Percentiles rank a stretch among this genome's conserved stretches.
phyloP scores from a whole-genome alignment of 23 red algal genomes.

The Gracilaria caudata region DNA sequence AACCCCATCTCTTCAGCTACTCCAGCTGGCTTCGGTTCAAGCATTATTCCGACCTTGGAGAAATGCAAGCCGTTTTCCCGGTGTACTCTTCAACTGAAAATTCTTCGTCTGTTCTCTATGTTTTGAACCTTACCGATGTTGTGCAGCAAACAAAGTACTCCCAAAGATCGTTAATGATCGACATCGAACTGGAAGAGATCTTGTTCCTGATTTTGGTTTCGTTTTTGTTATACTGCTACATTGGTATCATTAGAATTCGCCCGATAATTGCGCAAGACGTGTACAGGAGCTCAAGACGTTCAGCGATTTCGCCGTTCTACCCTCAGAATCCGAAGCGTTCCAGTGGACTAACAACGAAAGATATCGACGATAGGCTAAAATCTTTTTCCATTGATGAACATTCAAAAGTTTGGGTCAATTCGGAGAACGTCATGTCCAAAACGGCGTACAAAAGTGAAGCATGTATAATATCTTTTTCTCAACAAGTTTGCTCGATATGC shows the following conservation, averaged over 20 bases:
- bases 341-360: slow-evolving; percentile 30
- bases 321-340: slow-evolving; percentile 13
- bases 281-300: not conserved
- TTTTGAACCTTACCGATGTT: not conserved
- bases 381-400: slow-evolving; percentile 32
- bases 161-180: not conserved
- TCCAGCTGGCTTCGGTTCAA: not conserved
- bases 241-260: slow-evolving; percentile 24
- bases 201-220: slow-evolving; percentile 16
- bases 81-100: not conserved
- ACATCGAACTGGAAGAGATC: slow-evolving; percentile 14
- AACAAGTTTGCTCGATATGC: slow-evolving; percentile 42
- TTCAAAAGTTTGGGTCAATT: not conserved
- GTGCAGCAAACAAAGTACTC: not conserved
- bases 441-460: not conserved
- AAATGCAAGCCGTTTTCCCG: slow-evolving; percentile 21
- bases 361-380: slow-evolving; percentile 11
- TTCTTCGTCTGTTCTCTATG: not conserved
- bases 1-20: not conserved
- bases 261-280: not conserved
- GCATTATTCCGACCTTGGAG: not conserved
- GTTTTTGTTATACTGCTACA: slow-evolving; percentile 41
- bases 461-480: slow-evolving; percentile 39
- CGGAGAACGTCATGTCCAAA: not conserved
- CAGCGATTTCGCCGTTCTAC: not conserved